Evolutionary conservation across 768 basidiomycete species (phyloP).

Genomic region (Leccinum disarticulatum): DNA sequence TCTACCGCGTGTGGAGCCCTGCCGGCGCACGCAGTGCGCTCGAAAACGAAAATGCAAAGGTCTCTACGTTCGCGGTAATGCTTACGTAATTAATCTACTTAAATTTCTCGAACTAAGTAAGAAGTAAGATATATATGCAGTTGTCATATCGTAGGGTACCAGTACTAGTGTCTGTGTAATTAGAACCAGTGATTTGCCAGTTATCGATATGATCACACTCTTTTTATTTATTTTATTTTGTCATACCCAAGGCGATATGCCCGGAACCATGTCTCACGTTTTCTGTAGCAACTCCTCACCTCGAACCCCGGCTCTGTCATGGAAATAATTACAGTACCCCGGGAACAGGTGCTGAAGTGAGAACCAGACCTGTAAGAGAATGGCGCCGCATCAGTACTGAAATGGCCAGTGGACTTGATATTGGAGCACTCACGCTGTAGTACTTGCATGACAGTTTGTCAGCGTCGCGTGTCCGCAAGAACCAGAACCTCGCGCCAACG

Average conservation of each 20-base stretch:
- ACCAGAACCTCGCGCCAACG: constrained; percentile 36
- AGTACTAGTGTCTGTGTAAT: no score
- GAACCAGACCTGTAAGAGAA: constrained; percentile 33
- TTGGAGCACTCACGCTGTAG: constrained; percentile 34
- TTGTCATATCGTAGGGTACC: neutral
- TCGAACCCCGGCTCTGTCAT: constrained; percentile 11
- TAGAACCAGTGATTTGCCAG: neutral
- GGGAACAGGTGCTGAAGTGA: constrained; percentile 36
- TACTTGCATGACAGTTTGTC: constrained; percentile 38
- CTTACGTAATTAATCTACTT: no score
- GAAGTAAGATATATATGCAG: neutral
- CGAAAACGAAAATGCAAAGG: no score
- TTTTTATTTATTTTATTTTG: neutral
- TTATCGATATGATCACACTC: neutral
- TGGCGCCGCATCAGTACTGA: neutral
- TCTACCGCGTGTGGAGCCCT: no score
- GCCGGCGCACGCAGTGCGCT: no score
- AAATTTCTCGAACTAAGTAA: no score
- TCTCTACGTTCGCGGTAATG: no score
- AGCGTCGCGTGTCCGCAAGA: constrained; percentile 25
- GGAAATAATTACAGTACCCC: constrained; percentile 36
- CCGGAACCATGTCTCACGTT: constrained; percentile 18
- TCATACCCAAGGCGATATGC: neutral
- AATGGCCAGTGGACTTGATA: neutral
- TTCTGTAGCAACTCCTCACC: constrained; percentile 20